A percentile compares a stretch with the other conserved stretches of the same genome.
Evolutionary conservation across 257 asterid species (phyloP).

Genomic region (Solanum virginianum): DNA sequence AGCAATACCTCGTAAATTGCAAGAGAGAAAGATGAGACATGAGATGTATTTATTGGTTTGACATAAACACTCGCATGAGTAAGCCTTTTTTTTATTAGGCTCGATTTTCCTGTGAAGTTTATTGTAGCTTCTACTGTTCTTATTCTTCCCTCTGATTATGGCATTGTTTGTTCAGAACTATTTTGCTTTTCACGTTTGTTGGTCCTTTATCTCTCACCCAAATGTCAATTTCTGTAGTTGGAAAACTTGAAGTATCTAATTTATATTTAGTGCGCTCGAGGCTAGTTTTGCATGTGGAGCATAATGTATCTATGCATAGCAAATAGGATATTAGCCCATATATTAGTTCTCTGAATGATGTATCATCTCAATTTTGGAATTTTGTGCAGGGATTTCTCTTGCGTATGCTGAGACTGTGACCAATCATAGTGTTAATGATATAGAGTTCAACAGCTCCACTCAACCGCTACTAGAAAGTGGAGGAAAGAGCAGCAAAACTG

Average conservation of each 20-base stretch:
- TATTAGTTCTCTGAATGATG: not conserved
- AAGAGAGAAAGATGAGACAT: not conserved
- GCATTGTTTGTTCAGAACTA: not conserved
- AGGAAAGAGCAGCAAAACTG: conserved; percentile 12
- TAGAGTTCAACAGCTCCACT: conserved; percentile 12
- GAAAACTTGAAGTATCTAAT: not conserved
- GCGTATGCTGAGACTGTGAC: conserved; percentile 21
- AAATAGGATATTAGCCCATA: not conserved
- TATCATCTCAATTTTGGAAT: not conserved
- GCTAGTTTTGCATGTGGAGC: not conserved
- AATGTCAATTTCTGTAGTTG: not conserved
- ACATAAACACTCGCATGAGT: too few species aligned
- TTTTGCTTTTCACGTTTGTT: not conserved
- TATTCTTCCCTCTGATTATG: not conserved
- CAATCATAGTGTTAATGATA: conserved; percentile 17
- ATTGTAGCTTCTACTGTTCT: not conserved
- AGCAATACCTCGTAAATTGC: not conserved
- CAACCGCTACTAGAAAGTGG: conserved; percentile 22
- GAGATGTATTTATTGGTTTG: not conserved
- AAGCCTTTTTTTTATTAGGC: not conserved
- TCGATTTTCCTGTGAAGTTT: not conserved
- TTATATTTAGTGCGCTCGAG: not conserved
- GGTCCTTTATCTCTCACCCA: not conserved
- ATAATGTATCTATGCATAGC: not conserved
- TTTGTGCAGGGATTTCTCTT: conserved; percentile 44